These are phyloP conservation scores for Clitocybe nebularis DNA, from an alignment of 1,284 basidiomycete genomes.

Conservation along the genomic window DNA sequence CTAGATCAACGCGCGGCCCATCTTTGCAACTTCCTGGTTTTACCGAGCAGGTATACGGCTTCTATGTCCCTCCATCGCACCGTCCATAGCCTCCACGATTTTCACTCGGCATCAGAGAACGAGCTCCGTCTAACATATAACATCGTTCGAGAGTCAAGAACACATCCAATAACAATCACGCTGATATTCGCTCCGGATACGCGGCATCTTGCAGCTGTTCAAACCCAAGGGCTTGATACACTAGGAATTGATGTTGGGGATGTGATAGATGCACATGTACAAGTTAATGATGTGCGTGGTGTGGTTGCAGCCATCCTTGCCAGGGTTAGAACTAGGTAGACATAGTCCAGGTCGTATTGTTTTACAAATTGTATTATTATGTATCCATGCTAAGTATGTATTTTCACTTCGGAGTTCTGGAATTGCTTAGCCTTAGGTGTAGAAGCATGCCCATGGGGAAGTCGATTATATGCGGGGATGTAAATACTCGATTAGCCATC, in stretches of 20 bases:
- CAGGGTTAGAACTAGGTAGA: constrained; percentile 24
- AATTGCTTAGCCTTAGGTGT: too few species aligned
- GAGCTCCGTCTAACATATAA: constrained; percentile 70
- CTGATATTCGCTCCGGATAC: constrained; percentile 70
- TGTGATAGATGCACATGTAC: constrained; percentile 57
- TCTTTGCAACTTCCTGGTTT: not conserved
- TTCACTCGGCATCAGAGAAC: constrained; percentile 62
- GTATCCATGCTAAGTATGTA: not conserved
- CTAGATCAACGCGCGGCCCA: not conserved
- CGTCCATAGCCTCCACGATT: constrained; percentile 57
- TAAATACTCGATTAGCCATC: too few species aligned
- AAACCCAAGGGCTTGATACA: constrained; percentile 47
- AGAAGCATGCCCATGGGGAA: too few species aligned
- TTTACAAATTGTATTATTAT: not conserved
- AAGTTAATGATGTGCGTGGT: constrained; percentile 68
- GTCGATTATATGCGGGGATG: too few species aligned
- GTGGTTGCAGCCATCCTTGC: constrained; percentile 64
- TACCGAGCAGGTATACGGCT: constrained; percentile 58
- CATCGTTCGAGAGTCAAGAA: constrained; percentile 29
- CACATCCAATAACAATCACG: constrained; percentile 41
- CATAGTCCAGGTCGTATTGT: not conserved
- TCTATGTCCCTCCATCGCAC: constrained; percentile 61
- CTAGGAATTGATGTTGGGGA: constrained; percentile 55
- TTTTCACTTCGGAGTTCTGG: too few species aligned
- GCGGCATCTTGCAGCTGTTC: constrained; percentile 53